phyloP scores from a whole-genome alignment of 495 filamentous ascomycete species.

The Bacidia rubella region DNA sequence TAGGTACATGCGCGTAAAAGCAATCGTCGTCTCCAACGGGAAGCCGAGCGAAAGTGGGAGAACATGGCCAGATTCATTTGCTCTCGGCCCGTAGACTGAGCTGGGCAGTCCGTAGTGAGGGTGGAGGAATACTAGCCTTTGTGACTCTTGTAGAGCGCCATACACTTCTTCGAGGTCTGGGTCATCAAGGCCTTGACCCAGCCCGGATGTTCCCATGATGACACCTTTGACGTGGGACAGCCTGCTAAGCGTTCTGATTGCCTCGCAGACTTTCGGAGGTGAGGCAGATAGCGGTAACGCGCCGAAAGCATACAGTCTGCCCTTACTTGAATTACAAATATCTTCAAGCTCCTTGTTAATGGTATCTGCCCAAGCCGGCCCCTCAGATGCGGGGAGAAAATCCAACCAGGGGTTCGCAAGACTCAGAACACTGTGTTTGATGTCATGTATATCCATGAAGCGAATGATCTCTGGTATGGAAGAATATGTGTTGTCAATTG shows the following conservation, averaged over 20 bases:
- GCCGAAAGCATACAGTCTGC: constrained; percentile 66
- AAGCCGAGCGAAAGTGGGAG: constrained; percentile 79
- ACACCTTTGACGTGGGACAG: constrained; percentile 65
- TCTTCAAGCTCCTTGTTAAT: constrained; percentile 68
- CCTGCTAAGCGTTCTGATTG: constrained; percentile 44
- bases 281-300: constrained; percentile 65
- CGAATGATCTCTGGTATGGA: constrained; percentile 57
- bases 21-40: constrained; percentile 87
- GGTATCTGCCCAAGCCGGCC: constrained; percentile 42
- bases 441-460: constrained; percentile 78
- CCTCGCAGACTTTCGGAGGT: constrained; percentile 41
- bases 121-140: constrained; percentile 67
- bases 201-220: constrained; percentile 74
- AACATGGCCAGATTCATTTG: constrained; percentile 71
- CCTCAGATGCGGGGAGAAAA: constrained; percentile 53
- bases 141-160: constrained; percentile 46
- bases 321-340: constrained; percentile 46
- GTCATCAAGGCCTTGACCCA: constrained; percentile 77
- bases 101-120: constrained; percentile 84
- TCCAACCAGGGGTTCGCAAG: constrained; percentile 96
- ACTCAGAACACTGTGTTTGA: constrained; percentile 72
- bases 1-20: constrained; percentile 75
- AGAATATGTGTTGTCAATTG: constrained; percentile 62
- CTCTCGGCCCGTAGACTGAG: constrained; percentile 60
- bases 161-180: constrained; percentile 55